These are phyloP conservation scores for Raphanus hybrid DNA, from an alignment of 441 rosid genomes.

Conservation along the genomic window DNA sequence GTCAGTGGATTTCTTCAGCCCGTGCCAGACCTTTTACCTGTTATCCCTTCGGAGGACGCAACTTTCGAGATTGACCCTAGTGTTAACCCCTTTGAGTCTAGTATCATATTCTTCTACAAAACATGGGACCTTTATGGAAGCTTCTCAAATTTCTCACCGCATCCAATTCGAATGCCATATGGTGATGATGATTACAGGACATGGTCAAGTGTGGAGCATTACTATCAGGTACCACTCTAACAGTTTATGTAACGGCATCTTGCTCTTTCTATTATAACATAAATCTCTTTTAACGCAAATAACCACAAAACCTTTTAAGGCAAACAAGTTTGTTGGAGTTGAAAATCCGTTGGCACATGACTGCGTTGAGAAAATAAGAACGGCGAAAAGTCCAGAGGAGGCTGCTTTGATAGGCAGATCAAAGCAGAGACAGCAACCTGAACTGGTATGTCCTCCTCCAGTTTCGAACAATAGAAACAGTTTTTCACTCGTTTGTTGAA, in stretches of 20 bases:
- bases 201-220: constrained; percentile 89
- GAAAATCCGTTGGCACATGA: constrained; percentile 60
- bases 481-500: neutral
- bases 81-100: constrained; percentile 68
- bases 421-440: constrained; percentile 62
- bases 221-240: constrained; percentile 70
- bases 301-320: constrained; percentile 49
- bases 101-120: constrained; percentile 83
- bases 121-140: constrained; percentile 96
- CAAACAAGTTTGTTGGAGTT: constrained; percentile 73
- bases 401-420: constrained; percentile 84
- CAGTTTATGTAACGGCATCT: constrained; percentile 18
- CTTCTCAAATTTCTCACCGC: constrained; percentile 91
- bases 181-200: constrained; percentile 54
- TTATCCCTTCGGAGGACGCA: constrained; percentile 81
- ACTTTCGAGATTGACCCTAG: constrained; percentile 87
- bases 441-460: constrained; percentile 54
- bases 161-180: constrained; percentile 76
- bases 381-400: constrained; percentile 84
- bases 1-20: constrained; percentile 94
- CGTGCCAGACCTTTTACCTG: constrained; percentile 78
- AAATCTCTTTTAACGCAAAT: constrained; percentile 2
- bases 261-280: constrained; percentile 21
- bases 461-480: constrained; percentile 8
- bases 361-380: constrained; percentile 64